A percentile compares a stretch with the other conserved stretches of the same genome.
Conservation (phyloP, 1,284 basidiomycete species). For the Pascua sp. region DNA sequence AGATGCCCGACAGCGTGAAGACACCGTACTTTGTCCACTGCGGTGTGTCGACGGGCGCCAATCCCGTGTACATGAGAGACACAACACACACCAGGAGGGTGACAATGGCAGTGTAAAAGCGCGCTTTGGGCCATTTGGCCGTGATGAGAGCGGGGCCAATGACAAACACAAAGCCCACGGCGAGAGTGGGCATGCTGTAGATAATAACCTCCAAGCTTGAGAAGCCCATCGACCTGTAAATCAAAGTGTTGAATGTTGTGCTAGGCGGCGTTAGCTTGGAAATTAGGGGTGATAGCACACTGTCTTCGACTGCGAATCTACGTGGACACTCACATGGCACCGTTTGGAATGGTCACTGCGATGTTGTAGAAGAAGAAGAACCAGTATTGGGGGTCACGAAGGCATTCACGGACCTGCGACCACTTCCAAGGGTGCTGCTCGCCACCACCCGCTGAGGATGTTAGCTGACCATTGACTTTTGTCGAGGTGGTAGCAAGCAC, state of each 20-base stretch:
- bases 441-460: constrained; percentile 2
- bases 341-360: constrained; percentile 25
- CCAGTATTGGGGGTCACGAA: constrained; percentile 28
- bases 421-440: constrained; percentile 29
- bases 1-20: constrained; percentile 18
- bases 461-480: no score
- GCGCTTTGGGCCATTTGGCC: constrained; percentile 6
- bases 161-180: constrained; percentile 15
- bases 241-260: constrained; percentile 21
- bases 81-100: constrained; percentile 25
- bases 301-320: no score
- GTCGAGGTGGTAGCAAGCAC: constrained; percentile 25
- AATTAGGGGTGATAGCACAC: no score
- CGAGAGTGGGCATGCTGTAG: constrained; percentile 23
- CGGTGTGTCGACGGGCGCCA: neutral
- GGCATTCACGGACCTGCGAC: constrained; percentile 28
- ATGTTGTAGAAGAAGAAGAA: constrained; percentile 18
- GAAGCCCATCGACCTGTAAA: constrained; percentile 25
- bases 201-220: constrained; percentile 13
- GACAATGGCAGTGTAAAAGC: constrained; percentile 19
- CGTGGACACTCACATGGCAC: neutral
- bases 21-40: constrained; percentile 23
- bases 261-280: constrained; percentile 12
- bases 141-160: constrained; percentile 10
- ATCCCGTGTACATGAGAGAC: neutral